Evolutionary conservation across 192 early-diverging fungal genomes (phyloP).

Genomic region (Umbelopsis isabellina): DNA sequence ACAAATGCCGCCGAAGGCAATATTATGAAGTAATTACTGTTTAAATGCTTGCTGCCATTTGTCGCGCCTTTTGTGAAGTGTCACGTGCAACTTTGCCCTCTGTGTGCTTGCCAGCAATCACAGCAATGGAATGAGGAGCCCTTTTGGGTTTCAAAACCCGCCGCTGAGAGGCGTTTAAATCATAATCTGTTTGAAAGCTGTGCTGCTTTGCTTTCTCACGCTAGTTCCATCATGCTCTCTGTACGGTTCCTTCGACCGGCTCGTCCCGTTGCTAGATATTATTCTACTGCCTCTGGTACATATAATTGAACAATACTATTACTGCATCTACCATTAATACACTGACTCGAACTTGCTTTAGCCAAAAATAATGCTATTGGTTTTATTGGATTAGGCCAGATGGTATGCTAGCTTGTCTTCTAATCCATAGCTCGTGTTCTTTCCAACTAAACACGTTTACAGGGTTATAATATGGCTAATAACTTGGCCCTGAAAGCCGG

Average conservation of each 20-base stretch:
- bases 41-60: too few species aligned
- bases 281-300: neutral
- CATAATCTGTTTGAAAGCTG: too few species aligned
- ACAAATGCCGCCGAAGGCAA: too few species aligned
- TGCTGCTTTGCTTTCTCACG: slow-evolving; percentile 5
- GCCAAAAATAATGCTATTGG: slow-evolving; percentile 53
- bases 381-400: slow-evolving; percentile 92
- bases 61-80: too few species aligned
- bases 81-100: too few species aligned
- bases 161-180: too few species aligned
- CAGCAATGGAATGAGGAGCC: too few species aligned
- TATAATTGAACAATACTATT: neutral
- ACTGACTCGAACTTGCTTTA: neutral
- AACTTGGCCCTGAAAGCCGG: slow-evolving; percentile 71
- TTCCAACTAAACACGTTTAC: neutral
- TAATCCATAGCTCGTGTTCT: slow-evolving; percentile 25
- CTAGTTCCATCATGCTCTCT: neutral
- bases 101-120: too few species aligned
- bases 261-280: neutral
- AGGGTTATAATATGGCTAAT: slow-evolving; percentile 90
- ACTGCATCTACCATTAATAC: neutral
- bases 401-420: slow-evolving; percentile 49
- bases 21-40: too few species aligned
- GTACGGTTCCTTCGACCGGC: neutral
- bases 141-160: too few species aligned